Conservation (phyloP, 257 asterid genomes). For the Plantago major region DNA sequence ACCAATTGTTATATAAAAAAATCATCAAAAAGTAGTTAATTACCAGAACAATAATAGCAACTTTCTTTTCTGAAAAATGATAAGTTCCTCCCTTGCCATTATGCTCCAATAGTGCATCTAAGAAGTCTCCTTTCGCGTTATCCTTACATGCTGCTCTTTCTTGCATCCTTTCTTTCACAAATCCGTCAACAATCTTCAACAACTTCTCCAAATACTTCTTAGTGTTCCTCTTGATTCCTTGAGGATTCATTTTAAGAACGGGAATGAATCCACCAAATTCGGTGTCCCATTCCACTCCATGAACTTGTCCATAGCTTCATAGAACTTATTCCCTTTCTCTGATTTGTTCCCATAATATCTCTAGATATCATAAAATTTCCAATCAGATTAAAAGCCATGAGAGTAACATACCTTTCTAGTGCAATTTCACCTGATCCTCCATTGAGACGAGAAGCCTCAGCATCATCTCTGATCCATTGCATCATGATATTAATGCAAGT, state of each 20-base stretch:
- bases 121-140: conserved; percentile 29
- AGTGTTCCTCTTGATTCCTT: conserved; percentile 33
- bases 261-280: conserved; percentile 44
- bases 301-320: conserved; percentile 29
- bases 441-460: too few species aligned
- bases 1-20: too few species aligned
- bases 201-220: conserved; percentile 29
- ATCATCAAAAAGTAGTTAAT: neutral
- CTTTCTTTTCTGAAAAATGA: conserved; percentile 35
- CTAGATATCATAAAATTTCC: conserved; percentile 46
- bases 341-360: conserved; percentile 39
- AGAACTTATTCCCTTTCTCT: conserved; percentile 32
- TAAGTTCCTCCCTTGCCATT: conserved; percentile 38
- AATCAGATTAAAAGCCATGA: conserved; percentile 41
- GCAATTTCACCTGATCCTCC: too few species aligned
- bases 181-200: conserved; percentile 26
- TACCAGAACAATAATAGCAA: conserved; percentile 45
- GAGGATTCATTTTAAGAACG: conserved; percentile 32
- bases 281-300: conserved; percentile 39
- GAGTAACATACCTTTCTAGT: conserved; percentile 22
- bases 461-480: too few species aligned
- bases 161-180: conserved; percentile 34
- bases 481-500: too few species aligned
- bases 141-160: conserved; percentile 6
- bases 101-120: conserved; percentile 44